Base-by-base conservation (phyloP, 2,329 filamentous ascomycete species). In the Plectosphaerella cucumerina region DNA sequence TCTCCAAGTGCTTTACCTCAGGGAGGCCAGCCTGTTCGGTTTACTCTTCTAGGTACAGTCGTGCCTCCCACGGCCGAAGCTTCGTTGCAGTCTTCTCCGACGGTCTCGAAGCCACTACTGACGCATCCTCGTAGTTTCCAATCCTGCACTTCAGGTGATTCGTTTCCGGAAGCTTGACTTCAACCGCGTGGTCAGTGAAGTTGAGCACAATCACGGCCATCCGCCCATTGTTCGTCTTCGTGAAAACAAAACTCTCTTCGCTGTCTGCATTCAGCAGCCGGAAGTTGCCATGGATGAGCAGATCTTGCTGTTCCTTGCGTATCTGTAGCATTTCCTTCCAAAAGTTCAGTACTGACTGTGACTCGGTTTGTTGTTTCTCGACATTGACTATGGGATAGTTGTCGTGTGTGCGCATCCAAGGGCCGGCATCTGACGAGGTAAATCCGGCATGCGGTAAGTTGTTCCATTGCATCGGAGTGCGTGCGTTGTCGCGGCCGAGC, bases 381-480 rank as follows among this genome's bases (percentile, higher is more conserved):
- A 79, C 82, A 54, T 87, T 87, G 63, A 82, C 70, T 47, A 70
- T 66, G 2, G 59, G 58, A 57, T 80, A 84, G 51, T 78, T 69
- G 44, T 84, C 78, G 62, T 86, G 81, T 5, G 81, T 73, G 8
- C 77, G 72, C 79, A 86, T 87, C 84, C 84, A 87, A 26, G 60
- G 59, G 9, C 56, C 60, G 3, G 47, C 21, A 17, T 45, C 51
- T 0, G 68, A 56, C 50, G 69, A 65, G 6, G 82, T 84, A 68
- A 89, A 89, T 2, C 86, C 86, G 0, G 80, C 82, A 55, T 84
- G 74, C 1, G 70, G 63, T 0, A 69, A 68, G 1, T 64, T 71
- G 50, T 75, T 75, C 86, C 86, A 89, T 56, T 86, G 83, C 70
- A 90, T 81, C 0, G 86, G 86, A 4, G 82, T 77, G n/a, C 86